Base-by-base conservation (phyloP, 192 early-diverging fungal genomes). In the Pecoramyces ruminantium region DNA sequence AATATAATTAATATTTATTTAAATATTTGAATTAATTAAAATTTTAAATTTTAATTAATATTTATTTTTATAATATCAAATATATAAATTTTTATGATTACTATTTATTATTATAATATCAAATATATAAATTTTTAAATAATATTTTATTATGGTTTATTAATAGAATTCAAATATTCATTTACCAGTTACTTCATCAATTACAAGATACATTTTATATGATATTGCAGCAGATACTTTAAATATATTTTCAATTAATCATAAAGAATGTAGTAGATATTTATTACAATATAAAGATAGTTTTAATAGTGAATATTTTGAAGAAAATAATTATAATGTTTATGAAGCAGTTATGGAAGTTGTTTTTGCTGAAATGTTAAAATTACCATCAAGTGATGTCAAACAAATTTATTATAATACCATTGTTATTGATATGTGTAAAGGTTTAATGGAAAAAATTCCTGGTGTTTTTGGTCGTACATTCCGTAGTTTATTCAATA, bases 211-310 rank as follows among this genome's bases (percentile, higher is more conserved):
- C 85, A 86, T 99, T 77, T 82, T 97, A 80, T 88, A 92, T 82
- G 96, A 98, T 82, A 84, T 94, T 30, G 88, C 94, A 51, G 82
- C 86, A 5, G 97, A 99, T 84, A 93, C 92, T 14, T 83, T 97
- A 21, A 85, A 91, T 39, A 87, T 96, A 78, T 94, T 96, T 78
- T 93, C 95, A 79, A 90, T 91, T 79, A 99, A 99, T 87, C 97
- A 97, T 85, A 95, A 93, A 83, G 96, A 99, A 86, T 94, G 92
- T 82, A 89, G 89, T 80, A 89, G 89, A 77, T 92, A 93, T 80
- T 83, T 97, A 21, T 85, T 94, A 79, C 90, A 90, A 81, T 85
- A 96, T 42, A 82, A 83, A 16, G 80, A 79, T 14, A 87, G 82
- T 78, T 81, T 86, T 29, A 81, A 85, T 77, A 30, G 30, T 51